phyloP scores from a whole-genome alignment of 768 basidiomycete genomes.

The Hirschioporus abietinus region DNA sequence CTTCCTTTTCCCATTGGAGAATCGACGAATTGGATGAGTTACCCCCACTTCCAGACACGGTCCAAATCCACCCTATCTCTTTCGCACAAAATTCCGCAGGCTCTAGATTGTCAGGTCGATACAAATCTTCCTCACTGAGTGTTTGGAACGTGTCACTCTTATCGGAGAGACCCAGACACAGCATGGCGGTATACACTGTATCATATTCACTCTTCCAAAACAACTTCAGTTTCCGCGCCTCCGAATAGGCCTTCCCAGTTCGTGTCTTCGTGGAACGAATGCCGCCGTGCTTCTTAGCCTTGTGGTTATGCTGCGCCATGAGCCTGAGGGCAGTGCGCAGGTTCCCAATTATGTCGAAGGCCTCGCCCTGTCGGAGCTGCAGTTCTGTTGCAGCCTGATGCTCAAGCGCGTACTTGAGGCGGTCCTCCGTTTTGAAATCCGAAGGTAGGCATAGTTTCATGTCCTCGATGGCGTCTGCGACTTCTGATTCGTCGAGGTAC shows the following conservation, averaged over 20 bases:
- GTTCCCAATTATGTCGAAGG: neutral
- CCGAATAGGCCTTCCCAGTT: neutral
- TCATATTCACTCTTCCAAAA: neutral
- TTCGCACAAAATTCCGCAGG: neutral
- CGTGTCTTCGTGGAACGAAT: neutral
- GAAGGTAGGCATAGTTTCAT: neutral
- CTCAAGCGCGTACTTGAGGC: neutral
- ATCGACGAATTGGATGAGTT: neutral
- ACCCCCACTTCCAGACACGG: neutral
- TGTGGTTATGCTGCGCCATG: neutral
- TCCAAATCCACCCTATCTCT: neutral
- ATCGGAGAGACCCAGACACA: neutral
- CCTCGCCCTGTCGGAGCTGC: neutral
- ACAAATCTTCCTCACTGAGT: neutral
- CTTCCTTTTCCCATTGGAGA: neutral
- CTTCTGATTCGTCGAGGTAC: neutral
- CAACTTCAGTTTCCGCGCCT: neutral
- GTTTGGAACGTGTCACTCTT: neutral
- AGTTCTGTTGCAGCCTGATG: neutral
- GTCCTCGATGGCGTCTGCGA: neutral
- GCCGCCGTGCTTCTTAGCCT: neutral
- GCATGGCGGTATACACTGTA: neutral
- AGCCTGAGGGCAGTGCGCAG: neutral
- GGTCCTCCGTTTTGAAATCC: neutral
- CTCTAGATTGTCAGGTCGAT: neutral